Conservation (phyloP, 2,329 filamentous ascomycete species). For the Pseudocercospora cruenta region DNA sequence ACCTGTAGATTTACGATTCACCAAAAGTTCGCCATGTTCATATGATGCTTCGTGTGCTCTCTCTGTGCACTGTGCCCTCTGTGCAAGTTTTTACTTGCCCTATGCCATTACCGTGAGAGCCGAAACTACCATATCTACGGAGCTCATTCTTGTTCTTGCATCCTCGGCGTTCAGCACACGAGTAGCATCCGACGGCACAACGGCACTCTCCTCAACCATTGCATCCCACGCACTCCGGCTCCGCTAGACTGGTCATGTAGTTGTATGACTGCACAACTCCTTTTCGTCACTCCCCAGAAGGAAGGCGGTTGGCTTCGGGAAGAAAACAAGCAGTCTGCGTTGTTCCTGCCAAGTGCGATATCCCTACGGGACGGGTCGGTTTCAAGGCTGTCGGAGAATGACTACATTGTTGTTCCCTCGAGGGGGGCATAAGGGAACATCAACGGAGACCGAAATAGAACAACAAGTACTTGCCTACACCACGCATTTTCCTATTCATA, state of each 20-base stretch:
- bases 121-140: neutral
- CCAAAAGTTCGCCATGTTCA: neutral
- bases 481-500: neutral
- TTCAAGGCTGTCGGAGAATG: neutral
- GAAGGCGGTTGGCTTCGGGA: neutral
- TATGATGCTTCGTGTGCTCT: neutral
- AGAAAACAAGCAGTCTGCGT: neutral
- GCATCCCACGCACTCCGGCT: conserved; percentile 1
- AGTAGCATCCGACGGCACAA: neutral
- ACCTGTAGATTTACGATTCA: conserved; percentile 27
- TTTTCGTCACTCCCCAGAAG: neutral
- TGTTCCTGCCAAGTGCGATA: conserved; percentile 5
- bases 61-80: neutral
- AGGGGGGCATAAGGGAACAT: neutral
- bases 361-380: neutral
- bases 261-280: neutral
- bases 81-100: neutral
- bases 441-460: neutral
- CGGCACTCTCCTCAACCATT: neutral
- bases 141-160: neutral
- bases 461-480: too few species aligned
- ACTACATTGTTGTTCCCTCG: neutral
- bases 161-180: neutral
- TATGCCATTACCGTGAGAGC: neutral
- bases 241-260: neutral